phyloP scores from a whole-genome alignment of 352 stramenopile genomes.

The Saprolegnia diclina region DNA sequence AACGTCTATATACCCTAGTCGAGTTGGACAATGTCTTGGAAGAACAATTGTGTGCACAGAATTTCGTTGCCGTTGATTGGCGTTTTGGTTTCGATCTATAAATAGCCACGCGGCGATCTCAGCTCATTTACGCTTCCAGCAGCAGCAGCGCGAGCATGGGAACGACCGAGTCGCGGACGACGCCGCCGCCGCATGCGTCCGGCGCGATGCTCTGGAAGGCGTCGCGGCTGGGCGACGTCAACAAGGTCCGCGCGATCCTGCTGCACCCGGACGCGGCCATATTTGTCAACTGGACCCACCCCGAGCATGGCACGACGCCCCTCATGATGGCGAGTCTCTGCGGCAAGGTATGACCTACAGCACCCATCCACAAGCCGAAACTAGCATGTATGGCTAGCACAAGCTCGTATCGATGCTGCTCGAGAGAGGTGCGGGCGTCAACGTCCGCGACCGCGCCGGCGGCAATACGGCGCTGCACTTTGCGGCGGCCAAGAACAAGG shows the following conservation, averaged over 20 bases:
- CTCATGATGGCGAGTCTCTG: neutral
- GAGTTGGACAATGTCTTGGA: no score
- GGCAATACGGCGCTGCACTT: conserved; percentile 22
- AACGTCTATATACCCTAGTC: no score
- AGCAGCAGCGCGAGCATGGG: neutral
- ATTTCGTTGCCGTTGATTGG: no score
- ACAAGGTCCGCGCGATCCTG: conserved; percentile 18
- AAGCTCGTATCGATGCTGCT: conserved; percentile 10
- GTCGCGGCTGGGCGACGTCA: neutral
- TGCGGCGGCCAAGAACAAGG: conserved; percentile 18
- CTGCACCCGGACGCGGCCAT: neutral
- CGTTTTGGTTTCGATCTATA: no score
- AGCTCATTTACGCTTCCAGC: no score
- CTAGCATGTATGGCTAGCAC: neutral
- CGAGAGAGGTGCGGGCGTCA: neutral
- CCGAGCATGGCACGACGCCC: neutral
- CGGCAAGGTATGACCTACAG: neutral
- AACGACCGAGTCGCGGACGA: neutral
- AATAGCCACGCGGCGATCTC: no score
- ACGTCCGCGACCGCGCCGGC: neutral
- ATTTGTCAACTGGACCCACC: neutral
- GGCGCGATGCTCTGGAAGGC: conserved; percentile 16
- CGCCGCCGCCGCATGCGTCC: neutral
- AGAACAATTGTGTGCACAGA: no score
- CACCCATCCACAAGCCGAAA: neutral